Evolutionary conservation across 2,329 filamentous ascomycete genomes (phyloP).

Genomic region (Monosporascus sp.): DNA sequence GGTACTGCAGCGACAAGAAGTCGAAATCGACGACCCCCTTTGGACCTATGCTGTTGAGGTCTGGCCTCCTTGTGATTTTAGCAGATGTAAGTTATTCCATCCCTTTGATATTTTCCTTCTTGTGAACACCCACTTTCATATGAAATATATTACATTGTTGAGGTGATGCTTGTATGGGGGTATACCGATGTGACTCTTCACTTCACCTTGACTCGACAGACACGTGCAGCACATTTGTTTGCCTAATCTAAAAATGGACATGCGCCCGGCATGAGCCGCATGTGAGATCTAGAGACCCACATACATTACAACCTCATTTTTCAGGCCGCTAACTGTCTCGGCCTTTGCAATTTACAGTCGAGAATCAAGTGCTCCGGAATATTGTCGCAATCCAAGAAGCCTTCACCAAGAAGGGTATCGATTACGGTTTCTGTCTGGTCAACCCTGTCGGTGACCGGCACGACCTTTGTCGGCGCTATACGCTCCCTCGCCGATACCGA

Average conservation of each 20-base stretch:
- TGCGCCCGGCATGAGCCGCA: no score
- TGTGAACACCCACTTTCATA: constrained; percentile 1
- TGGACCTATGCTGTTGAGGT: constrained; percentile 25
- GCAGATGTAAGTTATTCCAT: constrained; percentile 12
- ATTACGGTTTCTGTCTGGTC: constrained; percentile 7
- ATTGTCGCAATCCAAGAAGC: constrained; percentile 10
- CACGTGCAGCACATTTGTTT: background rate
- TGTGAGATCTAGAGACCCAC: background rate
- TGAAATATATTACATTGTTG: background rate
- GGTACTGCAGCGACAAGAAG: background rate
- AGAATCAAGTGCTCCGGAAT: constrained; percentile 11
- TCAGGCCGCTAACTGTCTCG: constrained; percentile 14
- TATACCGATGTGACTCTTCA: background rate
- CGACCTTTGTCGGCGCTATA: constrained; percentile 18
- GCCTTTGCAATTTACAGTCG: constrained; percentile 6
- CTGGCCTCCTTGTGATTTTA: constrained; percentile 12
- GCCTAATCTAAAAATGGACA: background rate
- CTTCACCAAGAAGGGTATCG: constrained; percentile 10
- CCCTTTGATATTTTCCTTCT: background rate
- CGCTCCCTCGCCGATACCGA: constrained; percentile 13
- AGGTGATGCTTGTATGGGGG: background rate
- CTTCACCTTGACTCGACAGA: background rate
- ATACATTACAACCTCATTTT: constrained; percentile 8
- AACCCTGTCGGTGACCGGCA: constrained; percentile 3
- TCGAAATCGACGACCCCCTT: constrained; percentile 1